phyloP scores from a whole-genome alignment of 768 basidiomycete genomes.

The Tricholoma saponaceum region DNA sequence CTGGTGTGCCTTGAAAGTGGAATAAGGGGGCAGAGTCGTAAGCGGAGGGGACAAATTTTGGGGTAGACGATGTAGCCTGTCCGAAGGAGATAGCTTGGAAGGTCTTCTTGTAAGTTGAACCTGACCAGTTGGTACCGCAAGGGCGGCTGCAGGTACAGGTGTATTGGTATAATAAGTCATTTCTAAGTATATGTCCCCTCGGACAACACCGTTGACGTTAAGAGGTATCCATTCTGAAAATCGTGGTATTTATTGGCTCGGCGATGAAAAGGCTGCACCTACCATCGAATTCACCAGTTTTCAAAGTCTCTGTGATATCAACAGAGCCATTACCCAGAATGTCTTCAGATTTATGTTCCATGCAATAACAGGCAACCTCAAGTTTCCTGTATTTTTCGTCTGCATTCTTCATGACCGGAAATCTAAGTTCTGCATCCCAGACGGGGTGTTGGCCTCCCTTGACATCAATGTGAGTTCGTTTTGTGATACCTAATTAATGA shows the following conservation, averaged over 20 bases:
- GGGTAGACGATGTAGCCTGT: conserved; percentile 45
- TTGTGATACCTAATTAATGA: conserved; percentile 42
- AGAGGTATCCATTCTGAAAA: conserved; percentile 32
- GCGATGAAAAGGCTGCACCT: conserved; percentile 19
- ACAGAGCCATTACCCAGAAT: conserved; percentile 73
- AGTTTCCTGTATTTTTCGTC: conserved; percentile 56
- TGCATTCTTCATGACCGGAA: conserved; percentile 60
- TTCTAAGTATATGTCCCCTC: conserved; percentile 88
- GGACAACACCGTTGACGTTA: conserved; percentile 44
- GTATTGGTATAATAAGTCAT: conserved; percentile 87
- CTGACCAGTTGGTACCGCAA: conserved; percentile 23
- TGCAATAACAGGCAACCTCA: conserved; percentile 74
- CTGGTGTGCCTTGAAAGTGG: conserved; percentile 2
- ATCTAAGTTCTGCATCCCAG: conserved; percentile 88
- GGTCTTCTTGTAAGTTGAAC: conserved; percentile 41
- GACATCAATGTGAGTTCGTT: conserved; percentile 68
- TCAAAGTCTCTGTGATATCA: conserved; percentile 74
- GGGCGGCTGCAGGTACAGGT: conserved; percentile 37
- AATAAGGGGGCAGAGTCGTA: conserved; percentile 6
- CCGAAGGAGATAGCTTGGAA: conserved; percentile 48
- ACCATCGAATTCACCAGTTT: conserved; percentile 92
- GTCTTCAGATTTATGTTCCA: conserved; percentile 71
- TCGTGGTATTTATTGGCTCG: not conserved
- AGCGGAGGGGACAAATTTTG: conserved; percentile 16
- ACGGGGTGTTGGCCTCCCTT: conserved; percentile 92